Evolutionary conservation across 23 red algal genomes (phyloP), one percentile per base, ranked within the genome.

Genomic region (Agarophyton chilense): DNA sequence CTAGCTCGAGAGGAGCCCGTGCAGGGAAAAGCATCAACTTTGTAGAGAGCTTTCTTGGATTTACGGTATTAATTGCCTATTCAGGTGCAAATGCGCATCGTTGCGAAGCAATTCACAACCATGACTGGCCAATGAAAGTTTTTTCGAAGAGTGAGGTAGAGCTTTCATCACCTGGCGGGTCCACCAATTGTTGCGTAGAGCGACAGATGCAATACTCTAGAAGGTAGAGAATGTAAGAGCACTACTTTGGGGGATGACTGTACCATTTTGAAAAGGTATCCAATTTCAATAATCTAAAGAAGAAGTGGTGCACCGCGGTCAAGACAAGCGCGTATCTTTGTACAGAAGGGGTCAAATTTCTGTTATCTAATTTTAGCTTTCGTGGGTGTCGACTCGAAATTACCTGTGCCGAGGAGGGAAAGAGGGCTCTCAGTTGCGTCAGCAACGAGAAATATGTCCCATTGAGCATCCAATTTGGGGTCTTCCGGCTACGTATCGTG

Each of bases 21-120:
- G 77, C 77, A 60, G 77, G 77, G 77, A 81, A 81, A 19, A 81
- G 19, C 52, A 28, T 60, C 4, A 81, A 31, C 29, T 17, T 32
- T 17, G 18, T 81, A 11, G 25, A 18, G 52, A 58, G 21, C 77
- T 60, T 81, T 32, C 51, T 16, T 10, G 58, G 52, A 24, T 11
- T 40, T 8, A 81, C 18, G 7, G 4, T 14, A 28, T 81, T 55
- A 7, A 22, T 54, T 22, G 51, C 77, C 4, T 14, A 81, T 21
- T 40, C 21, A 22, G n/a, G 35, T 60, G 33, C 77, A 81, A 17
- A 57, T 32, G 11, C 47, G 40, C 40, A 50, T 26, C 43, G 2
- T 51, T 32, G 38, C 46, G 73, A 29, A 52, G 49, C 38, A 49
- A 4, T 81, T 12, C 36, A 81, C 18, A 41, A 50, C 50, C 77